phyloP scores from a whole-genome alignment of 768 basidiomycete genomes.

The Auricularia sp. region DNA sequence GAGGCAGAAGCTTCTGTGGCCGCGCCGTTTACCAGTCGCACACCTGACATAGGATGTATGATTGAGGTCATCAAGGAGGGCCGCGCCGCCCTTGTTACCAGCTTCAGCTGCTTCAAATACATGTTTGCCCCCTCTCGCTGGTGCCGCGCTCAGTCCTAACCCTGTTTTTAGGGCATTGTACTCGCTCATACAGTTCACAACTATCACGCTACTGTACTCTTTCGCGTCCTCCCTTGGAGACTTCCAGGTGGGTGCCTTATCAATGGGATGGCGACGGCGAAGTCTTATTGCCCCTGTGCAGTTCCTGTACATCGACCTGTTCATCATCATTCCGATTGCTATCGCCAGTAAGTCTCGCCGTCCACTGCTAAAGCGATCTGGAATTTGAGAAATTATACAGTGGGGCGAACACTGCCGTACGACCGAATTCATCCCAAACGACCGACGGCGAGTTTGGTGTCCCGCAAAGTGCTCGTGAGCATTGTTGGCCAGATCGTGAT shows the following conservation, averaged over 20 bases:
- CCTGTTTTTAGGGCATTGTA: conserved; percentile 72
- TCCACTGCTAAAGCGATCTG: background rate
- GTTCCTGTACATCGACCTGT: conserved; percentile 96
- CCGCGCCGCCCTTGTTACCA: conserved; percentile 89
- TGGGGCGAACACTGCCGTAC: conserved; percentile 91
- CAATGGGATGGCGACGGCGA: background rate
- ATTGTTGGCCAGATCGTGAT: conserved; percentile 88
- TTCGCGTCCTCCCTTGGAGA: conserved; percentile 95
- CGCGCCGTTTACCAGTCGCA: conserved; percentile 90
- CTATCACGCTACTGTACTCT: conserved; percentile 88
- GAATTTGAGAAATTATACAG: conserved; percentile 28
- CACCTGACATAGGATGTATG: conserved; percentile 91
- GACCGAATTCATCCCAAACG: conserved; percentile 77
- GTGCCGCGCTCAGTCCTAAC: conserved; percentile 8
- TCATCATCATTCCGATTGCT: conserved; percentile 95
- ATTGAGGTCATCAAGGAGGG: conserved; percentile 96
- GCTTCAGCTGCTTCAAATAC: conserved; percentile 99
- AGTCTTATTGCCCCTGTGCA: conserved; percentile 20
- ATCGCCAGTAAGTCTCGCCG: conserved; percentile 67
- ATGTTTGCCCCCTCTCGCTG: conserved; percentile 52
- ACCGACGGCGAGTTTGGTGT: conserved; percentile 91
- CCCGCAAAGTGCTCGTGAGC: conserved; percentile 87
- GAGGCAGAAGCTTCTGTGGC: conserved; percentile 98
- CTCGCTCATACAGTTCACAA: conserved; percentile 98
- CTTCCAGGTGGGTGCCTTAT: conserved; percentile 59